phyloP scores from a whole-genome alignment of 306 rosid species.

The Vigna reflexopilosa region DNA sequence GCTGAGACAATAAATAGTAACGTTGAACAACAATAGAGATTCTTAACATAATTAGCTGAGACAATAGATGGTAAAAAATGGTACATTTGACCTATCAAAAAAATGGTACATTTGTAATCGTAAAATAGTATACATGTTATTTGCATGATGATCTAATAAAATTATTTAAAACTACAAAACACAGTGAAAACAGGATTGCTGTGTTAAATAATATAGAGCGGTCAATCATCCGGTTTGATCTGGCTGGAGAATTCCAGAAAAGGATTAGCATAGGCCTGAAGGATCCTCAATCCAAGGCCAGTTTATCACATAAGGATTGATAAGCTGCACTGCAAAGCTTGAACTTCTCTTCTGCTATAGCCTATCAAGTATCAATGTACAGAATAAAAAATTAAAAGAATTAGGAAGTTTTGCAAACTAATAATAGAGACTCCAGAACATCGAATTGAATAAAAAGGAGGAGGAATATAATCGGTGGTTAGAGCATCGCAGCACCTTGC shows the following conservation, averaged over 20 bases:
- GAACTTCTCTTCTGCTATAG: slow-evolving; percentile 81
- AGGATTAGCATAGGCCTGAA: slow-evolving; percentile 15
- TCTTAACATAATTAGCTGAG: too few species aligned
- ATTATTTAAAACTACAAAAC: slow-evolving; percentile 32
- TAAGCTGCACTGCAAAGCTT: slow-evolving; percentile 82
- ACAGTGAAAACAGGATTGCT: neutral
- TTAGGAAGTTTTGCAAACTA: slow-evolving; percentile 1
- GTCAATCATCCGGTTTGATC: slow-evolving; percentile 18
- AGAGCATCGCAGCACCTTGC: slow-evolving; percentile 59
- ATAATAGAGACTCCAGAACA: slow-evolving; percentile 2
- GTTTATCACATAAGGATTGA: slow-evolving; percentile 71
- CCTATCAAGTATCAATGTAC: slow-evolving; percentile 44
- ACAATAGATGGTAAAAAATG: slow-evolving; percentile 3
- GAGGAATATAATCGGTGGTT: neutral
- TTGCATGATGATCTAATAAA: slow-evolving; percentile 26
- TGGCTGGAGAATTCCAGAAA: slow-evolving; percentile 18
- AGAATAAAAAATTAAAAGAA: neutral
- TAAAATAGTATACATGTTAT: slow-evolving; percentile 30
- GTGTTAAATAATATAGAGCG: slow-evolving; percentile 47
- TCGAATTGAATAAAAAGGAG: neutral
- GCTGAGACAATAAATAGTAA: neutral
- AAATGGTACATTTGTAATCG: slow-evolving; percentile 29
- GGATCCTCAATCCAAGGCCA: slow-evolving; percentile 54
- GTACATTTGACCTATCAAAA: neutral
- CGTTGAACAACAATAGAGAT: too few species aligned